Evolutionary conservation across 192 early-diverging fungal species (phyloP).

Genomic region (Phlyctochytrium bullatum): DNA sequence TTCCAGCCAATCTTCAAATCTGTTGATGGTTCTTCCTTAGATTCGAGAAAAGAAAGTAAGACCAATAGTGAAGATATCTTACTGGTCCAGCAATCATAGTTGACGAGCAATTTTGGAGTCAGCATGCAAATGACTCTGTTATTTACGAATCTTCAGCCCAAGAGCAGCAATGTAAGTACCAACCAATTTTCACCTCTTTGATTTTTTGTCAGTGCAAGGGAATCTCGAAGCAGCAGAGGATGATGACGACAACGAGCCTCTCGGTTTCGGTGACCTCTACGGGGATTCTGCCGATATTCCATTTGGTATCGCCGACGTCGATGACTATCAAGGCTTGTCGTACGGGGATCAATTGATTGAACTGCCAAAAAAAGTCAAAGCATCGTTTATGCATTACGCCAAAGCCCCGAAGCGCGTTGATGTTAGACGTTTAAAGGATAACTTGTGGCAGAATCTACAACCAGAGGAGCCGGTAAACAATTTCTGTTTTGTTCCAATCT

Average conservation of each 20-base stretch:
- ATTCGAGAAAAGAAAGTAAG: slow-evolving; percentile 6
- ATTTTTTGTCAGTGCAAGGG: no score
- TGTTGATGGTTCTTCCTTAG: slow-evolving; percentile 15
- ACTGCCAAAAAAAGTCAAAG: slow-evolving; percentile 49
- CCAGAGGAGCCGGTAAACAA: neutral
- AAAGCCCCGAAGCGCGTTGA: slow-evolving; percentile 90
- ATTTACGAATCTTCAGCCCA: slow-evolving; percentile 5
- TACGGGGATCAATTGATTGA: slow-evolving; percentile 47
- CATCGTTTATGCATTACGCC: slow-evolving; percentile 66
- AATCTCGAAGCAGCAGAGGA: no score
- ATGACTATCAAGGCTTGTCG: slow-evolving; percentile 1
- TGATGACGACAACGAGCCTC: slow-evolving; percentile 29
- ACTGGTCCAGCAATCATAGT: slow-evolving; percentile 1
- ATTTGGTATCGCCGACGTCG: neutral
- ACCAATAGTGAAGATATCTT: neutral
- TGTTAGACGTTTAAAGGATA: slow-evolving; percentile 94
- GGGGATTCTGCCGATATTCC: slow-evolving; percentile 8
- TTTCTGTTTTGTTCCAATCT: neutral
- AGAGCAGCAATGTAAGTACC: no score
- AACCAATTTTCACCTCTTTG: no score
- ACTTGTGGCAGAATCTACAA: slow-evolving; percentile 77
- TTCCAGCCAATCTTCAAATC: slow-evolving; percentile 19
- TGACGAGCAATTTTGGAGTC: slow-evolving; percentile 23
- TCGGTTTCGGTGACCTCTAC: slow-evolving; percentile 41
- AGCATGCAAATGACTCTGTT: slow-evolving; percentile 28